A percentile compares a stretch with the other conserved stretches of the same genome.
Conservation (phyloP, 257 asterid species). For the Primulina eburnea region DNA sequence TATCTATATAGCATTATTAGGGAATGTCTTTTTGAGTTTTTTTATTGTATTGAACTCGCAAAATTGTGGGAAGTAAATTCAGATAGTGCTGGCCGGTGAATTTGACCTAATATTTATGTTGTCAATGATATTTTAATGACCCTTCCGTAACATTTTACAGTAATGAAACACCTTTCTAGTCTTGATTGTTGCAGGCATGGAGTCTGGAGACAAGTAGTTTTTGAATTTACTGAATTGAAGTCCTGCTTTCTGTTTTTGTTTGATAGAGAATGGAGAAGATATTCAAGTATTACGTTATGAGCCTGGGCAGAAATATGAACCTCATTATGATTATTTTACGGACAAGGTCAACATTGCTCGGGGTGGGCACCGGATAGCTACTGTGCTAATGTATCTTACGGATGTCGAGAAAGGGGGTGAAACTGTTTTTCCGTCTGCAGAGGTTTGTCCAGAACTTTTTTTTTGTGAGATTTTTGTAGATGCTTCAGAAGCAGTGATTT, state of each 20-base stretch:
- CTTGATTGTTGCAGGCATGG: slow-evolving; percentile 9
- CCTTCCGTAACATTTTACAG: not conserved
- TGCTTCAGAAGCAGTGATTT: slow-evolving; percentile 1
- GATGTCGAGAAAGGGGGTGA: slow-evolving; percentile 96
- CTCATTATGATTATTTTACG: slow-evolving; percentile 77
- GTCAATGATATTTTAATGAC: not conserved
- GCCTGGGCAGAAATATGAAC: slow-evolving; percentile 90
- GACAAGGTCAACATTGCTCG: slow-evolving; percentile 81
- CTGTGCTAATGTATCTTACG: slow-evolving; percentile 87
- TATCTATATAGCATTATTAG: slow-evolving; percentile 13
- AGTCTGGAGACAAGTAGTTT: slow-evolving; percentile 4
- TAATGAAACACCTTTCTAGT: not conserved
- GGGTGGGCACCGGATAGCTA: slow-evolving; percentile 93
- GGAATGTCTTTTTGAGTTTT: not conserved
- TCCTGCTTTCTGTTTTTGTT: slow-evolving; percentile 21
- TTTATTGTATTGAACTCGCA: not conserved
- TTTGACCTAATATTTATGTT: not conserved
- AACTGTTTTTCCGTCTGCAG: slow-evolving; percentile 90
- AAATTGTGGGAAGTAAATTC: not conserved
- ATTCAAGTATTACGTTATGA: slow-evolving; percentile 85
- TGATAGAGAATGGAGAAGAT: slow-evolving; percentile 91
- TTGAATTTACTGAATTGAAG: not conserved
- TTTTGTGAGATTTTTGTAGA: not conserved
- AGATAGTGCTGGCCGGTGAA: not conserved
- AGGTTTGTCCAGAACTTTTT: slow-evolving; percentile 52